Conservation (phyloP, 768 basidiomycete genomes). For the Leucocoprinus birnbaumii region DNA sequence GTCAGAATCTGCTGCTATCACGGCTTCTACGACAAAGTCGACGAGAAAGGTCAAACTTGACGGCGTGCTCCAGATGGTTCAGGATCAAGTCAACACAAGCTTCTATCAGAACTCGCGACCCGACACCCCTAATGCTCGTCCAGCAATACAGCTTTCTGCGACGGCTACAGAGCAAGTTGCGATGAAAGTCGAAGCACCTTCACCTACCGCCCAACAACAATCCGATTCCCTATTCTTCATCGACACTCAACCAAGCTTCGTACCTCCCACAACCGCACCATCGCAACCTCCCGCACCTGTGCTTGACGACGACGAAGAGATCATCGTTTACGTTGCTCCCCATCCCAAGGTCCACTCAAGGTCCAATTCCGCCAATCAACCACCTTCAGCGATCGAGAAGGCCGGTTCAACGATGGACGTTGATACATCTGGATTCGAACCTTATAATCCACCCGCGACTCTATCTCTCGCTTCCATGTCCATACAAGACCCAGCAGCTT, state of each 20-base stretch:
- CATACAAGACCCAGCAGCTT: background rate
- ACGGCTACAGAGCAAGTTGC: slow-evolving; percentile 9
- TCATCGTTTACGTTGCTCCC: slow-evolving; percentile 77
- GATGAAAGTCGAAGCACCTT: background rate
- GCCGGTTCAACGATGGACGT: background rate
- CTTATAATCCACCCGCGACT: slow-evolving; percentile 17
- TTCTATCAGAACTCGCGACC: background rate
- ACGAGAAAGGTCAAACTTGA: slow-evolving; percentile 10
- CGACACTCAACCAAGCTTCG: slow-evolving; percentile 16
- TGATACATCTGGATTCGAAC: slow-evolving; percentile 21
- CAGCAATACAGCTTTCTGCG: background rate
- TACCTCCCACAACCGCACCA: slow-evolving; percentile 13
- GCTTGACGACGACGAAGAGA: slow-evolving; percentile 51
- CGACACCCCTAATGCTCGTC: background rate
- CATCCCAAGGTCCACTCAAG: slow-evolving; percentile 44
- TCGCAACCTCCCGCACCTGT: slow-evolving; percentile 12
- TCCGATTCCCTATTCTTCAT: slow-evolving; percentile 9
- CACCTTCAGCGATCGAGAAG: background rate
- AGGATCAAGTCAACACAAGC: background rate
- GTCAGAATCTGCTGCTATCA: background rate
- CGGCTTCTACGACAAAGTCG: slow-evolving; percentile 10
- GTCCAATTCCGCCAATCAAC: background rate
- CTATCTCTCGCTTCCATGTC: slow-evolving; percentile 13
- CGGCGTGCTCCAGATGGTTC: slow-evolving; percentile 22
- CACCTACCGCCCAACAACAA: background rate